Conservation (phyloP, 2,329 filamentous ascomycete genomes). For the Aspergillus luchuensis region DNA sequence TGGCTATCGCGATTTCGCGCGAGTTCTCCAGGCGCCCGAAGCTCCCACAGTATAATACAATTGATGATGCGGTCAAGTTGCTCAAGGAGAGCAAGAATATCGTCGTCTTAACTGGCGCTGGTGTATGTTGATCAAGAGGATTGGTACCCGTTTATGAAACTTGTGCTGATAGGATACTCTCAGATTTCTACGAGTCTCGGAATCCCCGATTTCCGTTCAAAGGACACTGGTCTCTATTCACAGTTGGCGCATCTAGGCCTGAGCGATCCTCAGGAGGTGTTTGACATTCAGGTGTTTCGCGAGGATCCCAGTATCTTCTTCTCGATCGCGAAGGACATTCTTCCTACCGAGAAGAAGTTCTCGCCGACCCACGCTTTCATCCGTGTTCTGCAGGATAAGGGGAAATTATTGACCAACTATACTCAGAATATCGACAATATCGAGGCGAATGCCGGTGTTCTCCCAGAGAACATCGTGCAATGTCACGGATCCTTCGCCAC, state of each 20-base stretch:
- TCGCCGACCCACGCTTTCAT: conserved; percentile 96
- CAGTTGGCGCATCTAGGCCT: conserved; percentile 76
- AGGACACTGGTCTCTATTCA: conserved; percentile 87
- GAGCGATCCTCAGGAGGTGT: conserved; percentile 89
- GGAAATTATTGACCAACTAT: conserved; percentile 92
- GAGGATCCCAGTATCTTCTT: conserved; percentile 90
- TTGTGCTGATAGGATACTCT: conserved; percentile 8
- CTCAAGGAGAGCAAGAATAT: conserved; percentile 77
- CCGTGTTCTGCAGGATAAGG: conserved; percentile 79
- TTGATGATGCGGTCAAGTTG: conserved; percentile 82
- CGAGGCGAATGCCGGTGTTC: conserved; percentile 82
- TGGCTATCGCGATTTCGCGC: conserved; percentile 75
- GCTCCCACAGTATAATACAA: conserved; percentile 74
- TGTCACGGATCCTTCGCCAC: conserved; percentile 96
- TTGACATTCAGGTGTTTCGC: conserved; percentile 84
- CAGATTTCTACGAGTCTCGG: conserved; percentile 91
- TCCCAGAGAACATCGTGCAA: conserved; percentile 80
- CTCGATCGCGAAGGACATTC: conserved; percentile 83
- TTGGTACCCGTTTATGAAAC: not conserved
- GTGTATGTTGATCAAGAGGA: conserved; percentile 47
- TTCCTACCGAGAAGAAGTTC: conserved; percentile 76
- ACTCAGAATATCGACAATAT: conserved; percentile 99
- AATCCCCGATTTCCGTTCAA: conserved; percentile 95
- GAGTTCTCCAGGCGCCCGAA: conserved; percentile 83
- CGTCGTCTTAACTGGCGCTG: conserved; percentile 90